A percentile compares a stretch with the other conserved stretches of the same genome.
phyloP scores from a whole-genome alignment of 2,329 filamentous ascomycete genomes.

The Cytospora piceae region DNA sequence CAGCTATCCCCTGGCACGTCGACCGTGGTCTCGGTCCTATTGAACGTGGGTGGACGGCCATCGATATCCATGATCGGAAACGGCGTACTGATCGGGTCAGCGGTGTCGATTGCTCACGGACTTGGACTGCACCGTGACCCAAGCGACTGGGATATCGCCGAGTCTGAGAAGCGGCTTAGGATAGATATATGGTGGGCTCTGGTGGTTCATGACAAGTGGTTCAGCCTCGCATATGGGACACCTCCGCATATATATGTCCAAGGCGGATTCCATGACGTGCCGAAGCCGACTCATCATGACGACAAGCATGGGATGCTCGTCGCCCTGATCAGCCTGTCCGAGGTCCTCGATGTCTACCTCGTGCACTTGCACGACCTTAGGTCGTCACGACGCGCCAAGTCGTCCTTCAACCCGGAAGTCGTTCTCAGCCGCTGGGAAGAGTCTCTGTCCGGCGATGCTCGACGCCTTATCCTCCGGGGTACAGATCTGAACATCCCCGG shows the following conservation, averaged over 20 bases:
- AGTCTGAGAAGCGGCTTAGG: constrained; percentile 53
- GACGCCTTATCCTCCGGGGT: constrained; percentile 48
- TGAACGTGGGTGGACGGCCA: constrained; percentile 64
- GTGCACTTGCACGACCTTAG: constrained; percentile 33
- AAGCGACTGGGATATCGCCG: constrained; percentile 55
- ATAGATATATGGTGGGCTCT: constrained; percentile 62
- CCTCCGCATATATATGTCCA: constrained; percentile 49
- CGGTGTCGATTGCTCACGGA: constrained; percentile 56
- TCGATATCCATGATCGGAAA: constrained; percentile 64
- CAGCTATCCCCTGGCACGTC: constrained; percentile 61
- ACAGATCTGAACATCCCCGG: constrained; percentile 47
- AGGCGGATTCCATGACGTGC: constrained; percentile 52
- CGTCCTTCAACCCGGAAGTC: constrained; percentile 42
- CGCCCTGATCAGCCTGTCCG: constrained; percentile 49
- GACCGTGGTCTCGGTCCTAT: constrained; percentile 58
- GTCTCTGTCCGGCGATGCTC: constrained; percentile 42
- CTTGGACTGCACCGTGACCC: constrained; percentile 60
- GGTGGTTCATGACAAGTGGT: constrained; percentile 59
- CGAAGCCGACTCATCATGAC: constrained; percentile 32
- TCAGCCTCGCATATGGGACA: constrained; percentile 57
- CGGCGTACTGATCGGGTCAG: constrained; percentile 52
- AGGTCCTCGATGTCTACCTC: constrained; percentile 43
- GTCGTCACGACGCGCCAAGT: constrained; percentile 24
- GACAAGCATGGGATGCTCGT: constrained; percentile 43
- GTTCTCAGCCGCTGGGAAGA: constrained; percentile 51